phyloP scores from a whole-genome alignment of 2,329 filamentous ascomycete species.

The Paecilomyces sp. region DNA sequence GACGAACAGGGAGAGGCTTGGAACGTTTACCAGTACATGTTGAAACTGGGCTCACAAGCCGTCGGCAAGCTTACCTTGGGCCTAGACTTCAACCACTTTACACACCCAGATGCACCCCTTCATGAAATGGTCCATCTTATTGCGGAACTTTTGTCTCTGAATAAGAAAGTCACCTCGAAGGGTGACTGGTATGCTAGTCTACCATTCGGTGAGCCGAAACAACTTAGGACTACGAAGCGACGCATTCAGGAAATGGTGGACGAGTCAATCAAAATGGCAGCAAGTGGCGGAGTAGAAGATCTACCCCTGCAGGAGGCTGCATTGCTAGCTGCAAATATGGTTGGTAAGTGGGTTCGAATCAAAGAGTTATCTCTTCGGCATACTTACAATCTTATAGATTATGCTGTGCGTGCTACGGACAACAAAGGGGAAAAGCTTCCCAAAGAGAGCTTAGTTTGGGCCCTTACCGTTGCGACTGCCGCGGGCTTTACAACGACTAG shows the following conservation, averaged over 20 bases:
- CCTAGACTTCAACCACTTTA: constrained; percentile 41
- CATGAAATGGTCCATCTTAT: constrained; percentile 48
- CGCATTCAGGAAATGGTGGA: constrained; percentile 8
- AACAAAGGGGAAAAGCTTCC: constrained; percentile 50
- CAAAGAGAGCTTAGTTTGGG: constrained; percentile 19
- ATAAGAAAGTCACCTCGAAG: constrained; percentile 51
- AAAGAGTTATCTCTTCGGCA: neutral
- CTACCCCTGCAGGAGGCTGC: constrained; percentile 39
- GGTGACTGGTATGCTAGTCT: constrained; percentile 51
- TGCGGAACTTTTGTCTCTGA: constrained; percentile 46
- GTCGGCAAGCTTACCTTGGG: constrained; percentile 40
- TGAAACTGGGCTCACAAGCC: constrained; percentile 40
- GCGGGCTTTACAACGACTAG: constrained; percentile 57
- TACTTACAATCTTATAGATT: constrained; percentile 6
- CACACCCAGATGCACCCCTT: constrained; percentile 35
- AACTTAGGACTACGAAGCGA: constrained; percentile 20
- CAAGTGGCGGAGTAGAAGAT: constrained; percentile 17
- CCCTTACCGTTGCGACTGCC: constrained; percentile 45
- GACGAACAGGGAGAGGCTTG: constrained; percentile 39
- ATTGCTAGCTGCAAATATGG: constrained; percentile 28
- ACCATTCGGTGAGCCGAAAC: constrained; percentile 51
- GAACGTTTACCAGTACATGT: constrained; percentile 46
- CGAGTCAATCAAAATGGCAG: constrained; percentile 11
- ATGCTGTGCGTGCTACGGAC: constrained; percentile 25
- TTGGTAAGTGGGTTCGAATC: constrained; percentile 27